A percentile compares a stretch with the other conserved stretches of the same genome.
Conservation (phyloP, 106 monocot species). For the Alisma plantagoaquatica region DNA sequence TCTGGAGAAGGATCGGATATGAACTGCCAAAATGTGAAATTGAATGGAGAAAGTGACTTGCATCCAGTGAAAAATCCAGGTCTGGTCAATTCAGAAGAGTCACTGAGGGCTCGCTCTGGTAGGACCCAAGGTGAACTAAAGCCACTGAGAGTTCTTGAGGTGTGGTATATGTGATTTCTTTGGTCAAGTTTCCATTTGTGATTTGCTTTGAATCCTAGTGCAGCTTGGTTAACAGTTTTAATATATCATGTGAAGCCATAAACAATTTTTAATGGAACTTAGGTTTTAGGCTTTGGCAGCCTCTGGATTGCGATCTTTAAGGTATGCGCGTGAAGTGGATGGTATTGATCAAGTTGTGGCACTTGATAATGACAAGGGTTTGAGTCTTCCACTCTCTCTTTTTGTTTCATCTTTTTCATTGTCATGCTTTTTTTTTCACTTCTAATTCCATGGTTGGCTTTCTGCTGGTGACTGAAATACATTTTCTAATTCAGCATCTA, state of each 20-base stretch:
- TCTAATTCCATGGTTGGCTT: neutral
- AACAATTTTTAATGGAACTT: neutral
- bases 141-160: constrained; percentile 77
- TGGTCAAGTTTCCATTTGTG: neutral
- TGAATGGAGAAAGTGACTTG: constrained; percentile 14
- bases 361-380: constrained; percentile 88
- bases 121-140: constrained; percentile 38
- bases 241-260: neutral
- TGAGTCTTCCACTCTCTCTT: neutral
- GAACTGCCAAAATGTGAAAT: constrained; percentile 15
- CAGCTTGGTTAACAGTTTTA: neutral
- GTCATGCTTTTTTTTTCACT: neutral
- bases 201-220: neutral
- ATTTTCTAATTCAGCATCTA: constrained; percentile 25
- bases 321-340: constrained; percentile 87
- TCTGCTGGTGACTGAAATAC: neutral
- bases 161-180: constrained; percentile 5
- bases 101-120: constrained; percentile 10
- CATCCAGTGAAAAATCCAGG: constrained; percentile 8
- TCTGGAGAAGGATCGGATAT: constrained; percentile 11
- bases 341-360: constrained; percentile 69
- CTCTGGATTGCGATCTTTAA: constrained; percentile 84
- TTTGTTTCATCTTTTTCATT: neutral
- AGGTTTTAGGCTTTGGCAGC: constrained; percentile 80
- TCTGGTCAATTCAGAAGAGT: constrained; percentile 11